Evolutionary conservation across 768 basidiomycete genomes (phyloP).

Genomic region (Lanmaoa rubissima): DNA sequence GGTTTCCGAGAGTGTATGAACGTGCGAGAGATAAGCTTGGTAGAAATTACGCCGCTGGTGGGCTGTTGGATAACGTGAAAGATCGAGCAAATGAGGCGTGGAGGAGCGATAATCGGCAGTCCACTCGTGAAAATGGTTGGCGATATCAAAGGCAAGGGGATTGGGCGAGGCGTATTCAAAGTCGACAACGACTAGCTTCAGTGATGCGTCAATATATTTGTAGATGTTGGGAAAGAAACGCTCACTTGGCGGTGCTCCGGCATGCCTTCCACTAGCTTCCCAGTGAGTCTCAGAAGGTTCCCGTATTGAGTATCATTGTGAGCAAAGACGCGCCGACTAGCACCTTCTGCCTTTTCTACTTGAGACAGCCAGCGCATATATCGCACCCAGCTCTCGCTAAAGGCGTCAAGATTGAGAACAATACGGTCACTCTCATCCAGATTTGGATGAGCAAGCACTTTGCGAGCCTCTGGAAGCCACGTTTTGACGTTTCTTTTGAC

Average conservation of each 20-base stretch:
- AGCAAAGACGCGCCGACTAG: conserved; percentile 70
- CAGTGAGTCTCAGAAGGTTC: conserved; percentile 75
- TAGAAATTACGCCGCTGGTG: conserved; percentile 84
- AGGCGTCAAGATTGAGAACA: conserved; percentile 62
- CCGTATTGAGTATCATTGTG: conserved; percentile 98
- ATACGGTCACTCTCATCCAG: conserved; percentile 45
- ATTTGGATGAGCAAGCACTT: conserved; percentile 66
- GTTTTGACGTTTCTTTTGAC: conserved; percentile 63
- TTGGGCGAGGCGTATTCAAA: conserved; percentile 97
- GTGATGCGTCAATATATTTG: conserved; percentile 13
- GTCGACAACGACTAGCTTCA: conserved; percentile 90
- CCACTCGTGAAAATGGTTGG: conserved; percentile 98
- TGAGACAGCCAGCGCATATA: conserved; percentile 71
- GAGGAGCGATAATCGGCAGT: conserved; percentile 82
- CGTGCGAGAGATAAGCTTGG: conserved; percentile 69
- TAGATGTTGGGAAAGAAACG: conserved; percentile 17
- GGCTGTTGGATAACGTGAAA: conserved; percentile 65
- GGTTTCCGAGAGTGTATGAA: conserved; percentile 29
- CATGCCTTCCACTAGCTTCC: conserved; percentile 45
- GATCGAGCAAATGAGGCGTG: conserved; percentile 64
- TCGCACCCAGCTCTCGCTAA: conserved; percentile 60
- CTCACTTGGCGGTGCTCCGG: conserved; percentile 77
- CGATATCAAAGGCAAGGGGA: conserved; percentile 92
- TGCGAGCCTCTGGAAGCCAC: conserved; percentile 70
- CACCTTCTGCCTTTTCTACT: conserved; percentile 55